Conservation (phyloP, 106 monocot species). For the Allium sativum region DNA sequence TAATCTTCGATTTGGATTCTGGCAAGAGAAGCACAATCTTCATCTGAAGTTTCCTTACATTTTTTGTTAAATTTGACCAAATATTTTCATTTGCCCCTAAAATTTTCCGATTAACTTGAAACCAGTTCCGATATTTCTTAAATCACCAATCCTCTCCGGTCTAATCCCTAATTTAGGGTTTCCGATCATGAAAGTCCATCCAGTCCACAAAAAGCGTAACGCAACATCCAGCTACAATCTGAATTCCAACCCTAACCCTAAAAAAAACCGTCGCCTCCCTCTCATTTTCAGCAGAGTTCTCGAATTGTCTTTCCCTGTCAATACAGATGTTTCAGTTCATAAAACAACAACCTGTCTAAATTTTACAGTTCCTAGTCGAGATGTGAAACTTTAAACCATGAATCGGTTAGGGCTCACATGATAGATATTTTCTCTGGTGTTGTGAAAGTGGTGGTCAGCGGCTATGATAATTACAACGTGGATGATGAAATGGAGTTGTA, state of each 20-base stretch:
- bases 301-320: constrained; percentile 43
- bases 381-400: not conserved
- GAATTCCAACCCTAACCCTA: constrained; percentile 7
- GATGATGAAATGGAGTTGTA: constrained; percentile 37
- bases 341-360: constrained; percentile 24
- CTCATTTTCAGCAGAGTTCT: constrained; percentile 56
- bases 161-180: no score
- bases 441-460: constrained; percentile 36
- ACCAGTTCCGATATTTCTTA: no score
- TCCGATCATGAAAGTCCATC: constrained; percentile 7
- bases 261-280: constrained; percentile 56
- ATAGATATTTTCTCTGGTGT: constrained; percentile 42
- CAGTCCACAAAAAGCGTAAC: no score
- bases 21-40: no score
- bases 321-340: constrained; percentile 33
- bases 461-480: not conserved
- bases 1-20: no score
- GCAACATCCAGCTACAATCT: no score
- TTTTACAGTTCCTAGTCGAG: constrained; percentile 19
- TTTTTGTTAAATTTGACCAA: no score
- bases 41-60: no score
- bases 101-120: no score
- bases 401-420: constrained; percentile 27
- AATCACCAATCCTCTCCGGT: no score
- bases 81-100: no score